These are phyloP conservation scores for Micractinium conductrix DNA, from an alignment of 139 green algal genomes.

Conservation along the genomic window DNA sequence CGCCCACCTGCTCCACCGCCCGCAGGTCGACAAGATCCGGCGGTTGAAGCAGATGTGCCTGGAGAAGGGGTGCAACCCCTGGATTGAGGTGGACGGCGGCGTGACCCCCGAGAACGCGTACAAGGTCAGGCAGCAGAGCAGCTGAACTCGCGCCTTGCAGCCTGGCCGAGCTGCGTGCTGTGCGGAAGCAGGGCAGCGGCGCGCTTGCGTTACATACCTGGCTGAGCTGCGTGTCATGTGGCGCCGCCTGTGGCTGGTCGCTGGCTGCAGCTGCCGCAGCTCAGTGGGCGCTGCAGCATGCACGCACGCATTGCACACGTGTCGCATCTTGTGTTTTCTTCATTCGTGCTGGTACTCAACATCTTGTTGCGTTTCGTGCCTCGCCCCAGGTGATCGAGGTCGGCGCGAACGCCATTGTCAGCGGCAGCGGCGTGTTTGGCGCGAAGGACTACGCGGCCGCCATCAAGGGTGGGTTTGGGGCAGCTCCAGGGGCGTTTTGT, in stretches of 20 bases:
- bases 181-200: too few species aligned
- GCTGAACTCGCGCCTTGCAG: too few species aligned
- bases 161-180: too few species aligned
- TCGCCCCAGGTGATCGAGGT: conserved; percentile 16
- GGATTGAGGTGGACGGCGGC: conserved; percentile 99
- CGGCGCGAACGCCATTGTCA: conserved; percentile 95
- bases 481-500: too few species aligned
- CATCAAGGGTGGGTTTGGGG: conserved; percentile 66
- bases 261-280: too few species aligned
- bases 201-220: too few species aligned
- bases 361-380: not conserved
- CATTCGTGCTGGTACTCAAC: too few species aligned
- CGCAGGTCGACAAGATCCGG: conserved; percentile 94
- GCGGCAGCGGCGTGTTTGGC: conserved; percentile 94
- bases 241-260: too few species aligned
- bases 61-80: conserved; percentile 93
- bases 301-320: too few species aligned
- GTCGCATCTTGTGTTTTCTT: too few species aligned
- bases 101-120: conserved; percentile 94
- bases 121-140: conserved; percentile 87
- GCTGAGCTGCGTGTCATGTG: too few species aligned
- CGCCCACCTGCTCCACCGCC: not conserved
- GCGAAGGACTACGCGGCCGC: conserved; percentile 73
- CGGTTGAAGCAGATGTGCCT: conserved; percentile 91
- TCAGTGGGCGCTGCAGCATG: too few species aligned